Evolutionary conservation across 1,139 yeast species (phyloP).

Genomic region (Lipomyces yarrowii): DNA sequence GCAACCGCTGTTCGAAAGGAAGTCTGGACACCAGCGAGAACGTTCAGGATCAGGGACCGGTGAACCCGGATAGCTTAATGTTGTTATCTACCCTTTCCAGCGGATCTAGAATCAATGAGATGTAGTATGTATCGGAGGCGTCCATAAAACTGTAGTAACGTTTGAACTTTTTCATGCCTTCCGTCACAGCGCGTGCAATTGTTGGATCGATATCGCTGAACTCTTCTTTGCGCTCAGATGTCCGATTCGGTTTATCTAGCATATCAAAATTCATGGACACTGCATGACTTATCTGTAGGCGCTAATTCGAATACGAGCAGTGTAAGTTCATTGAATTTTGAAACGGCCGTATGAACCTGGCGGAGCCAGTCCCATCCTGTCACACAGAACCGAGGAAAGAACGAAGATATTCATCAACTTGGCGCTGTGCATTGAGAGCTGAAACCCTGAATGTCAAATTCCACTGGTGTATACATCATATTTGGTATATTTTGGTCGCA

Average conservation of each 20-base stretch:
- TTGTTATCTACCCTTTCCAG: too few species aligned
- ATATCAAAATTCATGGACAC: not conserved
- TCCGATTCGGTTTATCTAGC: not conserved
- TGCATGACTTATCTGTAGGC: not conserved
- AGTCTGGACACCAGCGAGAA: too few species aligned
- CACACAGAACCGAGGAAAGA: conserved; percentile 1
- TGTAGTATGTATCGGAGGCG: too few species aligned
- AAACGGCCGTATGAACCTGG: not conserved
- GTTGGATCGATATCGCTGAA: not conserved
- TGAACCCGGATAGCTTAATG: too few species aligned
- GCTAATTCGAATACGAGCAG: not conserved
- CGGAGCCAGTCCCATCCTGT: conserved; percentile 12
- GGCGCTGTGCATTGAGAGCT: conserved; percentile 1
- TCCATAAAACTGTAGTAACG: not conserved
- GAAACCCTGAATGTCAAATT: too few species aligned
- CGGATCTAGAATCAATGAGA: too few species aligned
- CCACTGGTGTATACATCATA: too few species aligned
- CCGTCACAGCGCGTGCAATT: not conserved
- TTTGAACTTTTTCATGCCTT: not conserved
- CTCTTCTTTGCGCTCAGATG: not conserved
- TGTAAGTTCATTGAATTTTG: not conserved
- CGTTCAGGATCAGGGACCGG: too few species aligned
- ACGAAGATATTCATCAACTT: not conserved
- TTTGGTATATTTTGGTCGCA: too few species aligned
- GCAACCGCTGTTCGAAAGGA: too few species aligned